A percentile compares a stretch with the other conserved stretches of the same genome.
Evolutionary conservation across 148 eudicot genomes (phyloP).

Genomic region (Rhododendron ovatum): DNA sequence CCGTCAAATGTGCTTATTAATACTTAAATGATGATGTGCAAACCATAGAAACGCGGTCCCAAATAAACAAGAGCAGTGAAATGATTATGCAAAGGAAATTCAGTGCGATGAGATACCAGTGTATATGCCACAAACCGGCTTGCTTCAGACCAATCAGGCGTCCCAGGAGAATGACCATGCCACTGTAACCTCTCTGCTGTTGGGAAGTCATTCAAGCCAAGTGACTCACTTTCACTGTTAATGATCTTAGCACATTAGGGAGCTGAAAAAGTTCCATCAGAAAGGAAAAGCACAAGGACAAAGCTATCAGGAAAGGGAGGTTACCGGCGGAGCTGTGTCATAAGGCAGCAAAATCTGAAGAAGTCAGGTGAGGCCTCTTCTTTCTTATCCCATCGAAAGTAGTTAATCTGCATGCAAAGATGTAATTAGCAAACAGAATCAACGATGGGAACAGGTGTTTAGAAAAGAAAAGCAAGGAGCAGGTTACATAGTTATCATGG

Average conservation of each 20-base stretch:
- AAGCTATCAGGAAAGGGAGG: slow-evolving; percentile 6
- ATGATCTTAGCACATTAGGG: slow-evolving; percentile 3
- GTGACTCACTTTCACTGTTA: slow-evolving; percentile 82
- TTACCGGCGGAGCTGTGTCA: slow-evolving; percentile 80
- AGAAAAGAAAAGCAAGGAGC: slow-evolving; percentile 6
- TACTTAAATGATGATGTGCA: too few species aligned
- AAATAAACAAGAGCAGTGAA: background rate
- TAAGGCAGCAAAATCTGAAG: slow-evolving; percentile 78
- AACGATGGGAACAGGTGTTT: background rate
- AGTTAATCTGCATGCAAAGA: slow-evolving; percentile 66
- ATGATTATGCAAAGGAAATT: background rate
- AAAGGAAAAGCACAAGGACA: slow-evolving; percentile 6
- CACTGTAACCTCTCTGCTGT: slow-evolving; percentile 94
- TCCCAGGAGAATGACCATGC: slow-evolving; percentile 78
- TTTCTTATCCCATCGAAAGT: slow-evolving; percentile 92
- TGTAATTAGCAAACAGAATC: slow-evolving; percentile 20
- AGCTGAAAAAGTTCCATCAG: background rate
- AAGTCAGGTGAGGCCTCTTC: slow-evolving; percentile 72
- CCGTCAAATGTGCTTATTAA: background rate
- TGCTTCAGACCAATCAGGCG: slow-evolving; percentile 86
- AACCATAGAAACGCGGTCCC: background rate
- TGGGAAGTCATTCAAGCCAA: slow-evolving; percentile 81
- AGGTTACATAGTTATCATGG: slow-evolving; percentile 83
- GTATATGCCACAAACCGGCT: slow-evolving; percentile 93
- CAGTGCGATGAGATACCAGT: slow-evolving; percentile 42